Evolutionary conservation across 805 yeast species (phyloP), one percentile per base, ranked within the genome.

Genomic region (Brettanomyces naardenensis): DNA sequence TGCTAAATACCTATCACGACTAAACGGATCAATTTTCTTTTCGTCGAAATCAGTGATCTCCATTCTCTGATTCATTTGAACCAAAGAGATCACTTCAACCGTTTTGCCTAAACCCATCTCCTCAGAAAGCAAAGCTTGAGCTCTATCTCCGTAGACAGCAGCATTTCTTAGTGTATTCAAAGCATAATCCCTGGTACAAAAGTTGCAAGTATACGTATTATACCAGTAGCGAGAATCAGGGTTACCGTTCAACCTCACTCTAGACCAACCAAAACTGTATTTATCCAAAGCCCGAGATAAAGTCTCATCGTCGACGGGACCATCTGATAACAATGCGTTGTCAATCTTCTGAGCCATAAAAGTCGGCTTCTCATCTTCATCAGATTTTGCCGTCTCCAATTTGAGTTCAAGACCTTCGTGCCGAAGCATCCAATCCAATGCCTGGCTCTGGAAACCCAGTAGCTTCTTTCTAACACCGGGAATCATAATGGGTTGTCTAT

Each of bases 71-170:
- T 92, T 81, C 35, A 78, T 51, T 2, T 77, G 52, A 0, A 82
- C 60, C 28, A 90, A 61, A 0, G 95, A 66, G 2, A 85, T 65
- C 11, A 88, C 66, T 54, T 92, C 98, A 4, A 92, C 78, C 0
- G 98, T 90, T 53, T 92, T 92, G 0, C 98, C 98, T 6, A 92
- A 68, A 0, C 98, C 98, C 98, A 92, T 92, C 58, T 92, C 98
- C 51, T 90, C 98, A 1, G 92, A 82, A 25, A 92, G 57, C 6
- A 92, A 61, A 0, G 94, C 96, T 36, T 69, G 66, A 0, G 73
- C 78, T 3, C 52, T 49, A 6, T 50, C 47, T 7, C 33, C 38
- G 19, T 51, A 62, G 5, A 13, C 13, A 25, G 15, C n/a, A 5
- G 18, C 30, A 19, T 20, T 20, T 20, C 26, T 6, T 14, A 34